Evolutionary conservation across 2,329 filamentous ascomycete species (phyloP), one percentile per base, ranked within the genome.

Genomic region (Fusarium annulatum): DNA sequence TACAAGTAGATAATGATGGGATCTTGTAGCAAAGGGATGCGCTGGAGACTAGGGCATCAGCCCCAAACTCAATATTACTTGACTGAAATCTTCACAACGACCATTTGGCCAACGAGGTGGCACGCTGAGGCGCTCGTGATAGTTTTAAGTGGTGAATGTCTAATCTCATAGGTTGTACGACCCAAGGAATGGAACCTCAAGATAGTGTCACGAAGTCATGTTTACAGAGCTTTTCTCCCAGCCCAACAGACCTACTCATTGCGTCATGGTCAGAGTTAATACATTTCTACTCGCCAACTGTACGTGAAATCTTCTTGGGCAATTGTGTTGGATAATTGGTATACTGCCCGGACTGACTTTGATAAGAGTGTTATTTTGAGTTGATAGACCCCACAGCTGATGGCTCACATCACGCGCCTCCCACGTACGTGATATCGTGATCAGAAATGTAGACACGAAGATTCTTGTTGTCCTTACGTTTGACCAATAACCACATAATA

Each of bases 391-490:
- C 30, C 30, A 33, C 12, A 33, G 30, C 30, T 12, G 30, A 14
- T 33, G 12, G 30, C 12, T 33, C 12, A 14, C 11, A 33, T 5
- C 30, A 33, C 30, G 30, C 30, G 30, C 11, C 30, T 33, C 30
- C 9, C 30, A 33, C 15, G 19, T n/a, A 4, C 7, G 4, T n/a
- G 14, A 11, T 4, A 30, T 11, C 26, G 21, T 6, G 45, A 30
- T 21, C 14, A 16, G 2, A 1, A 30, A 5, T 7, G 9, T 8
- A 48, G 14, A 48, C 10, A 16, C 7, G 9, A 49, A n/a, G 28
- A 9, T 9, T 30, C 5, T 6, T 2, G 7, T 8, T 7, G 14
- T 49, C 7, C 1, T 5, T 8, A 3, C 3, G 4, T 2, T 14
- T 10, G 9, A 9, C 9, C 19, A 11, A 9, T 12, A 11, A 6